A percentile compares a stretch with the other conserved stretches of the same genome.
Evolutionary conservation across 2,329 filamentous ascomycete species (phyloP).

Genomic region (Alternaria gansuensis): DNA sequence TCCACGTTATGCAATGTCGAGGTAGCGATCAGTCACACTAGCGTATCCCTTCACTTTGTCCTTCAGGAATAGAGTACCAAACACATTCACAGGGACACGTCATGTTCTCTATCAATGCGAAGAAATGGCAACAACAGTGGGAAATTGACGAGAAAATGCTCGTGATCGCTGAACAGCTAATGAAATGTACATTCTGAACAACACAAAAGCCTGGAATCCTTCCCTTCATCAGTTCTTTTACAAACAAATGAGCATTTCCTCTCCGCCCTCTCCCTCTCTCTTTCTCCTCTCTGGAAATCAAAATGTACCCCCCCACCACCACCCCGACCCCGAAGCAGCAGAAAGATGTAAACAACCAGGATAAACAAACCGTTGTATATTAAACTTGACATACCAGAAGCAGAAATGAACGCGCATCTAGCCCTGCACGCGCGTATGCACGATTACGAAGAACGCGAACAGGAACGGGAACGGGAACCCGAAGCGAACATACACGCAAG

Average conservation of each 20-base stretch:
- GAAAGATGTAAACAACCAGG: neutral
- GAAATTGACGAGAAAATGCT: neutral
- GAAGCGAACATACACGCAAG: neutral
- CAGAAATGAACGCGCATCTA: constrained; percentile 6
- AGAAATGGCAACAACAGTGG: neutral
- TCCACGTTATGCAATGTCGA: neutral
- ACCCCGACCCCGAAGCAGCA: neutral
- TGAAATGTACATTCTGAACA: too few species aligned
- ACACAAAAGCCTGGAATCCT: neutral
- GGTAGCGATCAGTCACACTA: neutral
- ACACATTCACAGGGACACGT: neutral
- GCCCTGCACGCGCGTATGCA: constrained; percentile 8
- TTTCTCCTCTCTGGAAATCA: neutral
- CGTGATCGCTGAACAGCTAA: neutral
- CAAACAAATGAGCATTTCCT: neutral
- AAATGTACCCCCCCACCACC: neutral
- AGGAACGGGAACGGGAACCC: neutral
- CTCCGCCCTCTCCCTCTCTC: neutral
- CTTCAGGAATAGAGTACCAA: neutral
- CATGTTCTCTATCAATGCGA: neutral
- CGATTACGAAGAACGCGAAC: constrained; percentile 4
- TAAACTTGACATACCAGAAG: neutral
- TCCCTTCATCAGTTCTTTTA: neutral
- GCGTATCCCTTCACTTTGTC: neutral
- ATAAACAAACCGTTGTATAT: neutral